Evolutionary conservation across 345 rosid species (phyloP).

Genomic region (Pseudoturritis turrita): DNA sequence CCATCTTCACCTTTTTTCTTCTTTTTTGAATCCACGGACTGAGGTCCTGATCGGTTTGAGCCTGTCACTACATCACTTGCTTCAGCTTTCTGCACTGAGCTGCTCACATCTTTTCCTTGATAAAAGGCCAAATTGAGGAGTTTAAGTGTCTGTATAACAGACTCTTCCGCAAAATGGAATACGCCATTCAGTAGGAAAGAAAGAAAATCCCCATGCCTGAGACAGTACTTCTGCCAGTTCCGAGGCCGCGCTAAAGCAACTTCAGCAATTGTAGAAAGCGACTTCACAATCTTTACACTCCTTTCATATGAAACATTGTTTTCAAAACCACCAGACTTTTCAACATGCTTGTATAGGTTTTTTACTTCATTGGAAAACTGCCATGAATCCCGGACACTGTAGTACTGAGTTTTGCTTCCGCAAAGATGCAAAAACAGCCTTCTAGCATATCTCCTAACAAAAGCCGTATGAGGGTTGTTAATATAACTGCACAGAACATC

Average conservation of each 20-base stretch:
- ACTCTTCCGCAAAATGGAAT: constrained; percentile 89
- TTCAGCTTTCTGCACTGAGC: constrained; percentile 59
- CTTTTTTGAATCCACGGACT: constrained; percentile 74
- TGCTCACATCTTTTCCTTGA: constrained; percentile 78
- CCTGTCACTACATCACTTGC: constrained; percentile 54
- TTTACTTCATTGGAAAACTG: constrained; percentile 91
- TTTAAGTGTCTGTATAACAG: constrained; percentile 86
- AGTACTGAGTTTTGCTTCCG: constrained; percentile 96
- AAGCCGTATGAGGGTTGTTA: constrained; percentile 89
- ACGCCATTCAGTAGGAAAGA: constrained; percentile 72
- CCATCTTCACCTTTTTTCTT: constrained; percentile 93
- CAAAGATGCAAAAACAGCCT: constrained; percentile 94
- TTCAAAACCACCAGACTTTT: constrained; percentile 89
- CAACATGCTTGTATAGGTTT: constrained; percentile 74
- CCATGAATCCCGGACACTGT: constrained; percentile 93
- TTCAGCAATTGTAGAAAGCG: constrained; percentile 89
- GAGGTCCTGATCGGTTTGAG: constrained; percentile 62
- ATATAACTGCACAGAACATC: constrained; percentile 96
- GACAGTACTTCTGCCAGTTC: constrained; percentile 98
- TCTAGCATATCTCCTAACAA: constrained; percentile 96
- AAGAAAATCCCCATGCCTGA: constrained; percentile 76
- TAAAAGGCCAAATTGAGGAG: constrained; percentile 83
- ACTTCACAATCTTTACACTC: constrained; percentile 90
- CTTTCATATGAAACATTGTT: constrained; percentile 79
- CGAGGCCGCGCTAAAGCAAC: constrained; percentile 93